Evolutionary conservation across 306 rosid species (phyloP).

Genomic region (Vigna unguiculata): DNA sequence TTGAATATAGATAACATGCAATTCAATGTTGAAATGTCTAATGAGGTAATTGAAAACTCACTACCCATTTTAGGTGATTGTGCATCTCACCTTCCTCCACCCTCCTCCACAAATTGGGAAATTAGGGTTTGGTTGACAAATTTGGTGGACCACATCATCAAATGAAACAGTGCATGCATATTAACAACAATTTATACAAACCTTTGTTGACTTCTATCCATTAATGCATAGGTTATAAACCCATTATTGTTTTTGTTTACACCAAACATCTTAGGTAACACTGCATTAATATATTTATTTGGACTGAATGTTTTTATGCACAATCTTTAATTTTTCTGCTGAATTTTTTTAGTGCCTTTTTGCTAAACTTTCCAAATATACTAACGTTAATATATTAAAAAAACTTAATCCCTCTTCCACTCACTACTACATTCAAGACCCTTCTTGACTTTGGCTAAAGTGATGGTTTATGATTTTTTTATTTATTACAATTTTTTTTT

Average conservation of each 20-base stretch:
- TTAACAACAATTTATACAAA: conserved; percentile 19
- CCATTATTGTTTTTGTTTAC: no score
- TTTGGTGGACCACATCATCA: background rate
- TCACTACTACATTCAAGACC: background rate
- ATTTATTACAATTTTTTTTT: background rate
- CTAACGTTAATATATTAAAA: no score
- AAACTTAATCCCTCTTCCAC: no score
- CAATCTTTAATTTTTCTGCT: no score
- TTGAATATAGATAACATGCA: no score
- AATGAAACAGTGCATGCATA: background rate
- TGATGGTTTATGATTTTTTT: background rate
- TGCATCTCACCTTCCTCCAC: background rate
- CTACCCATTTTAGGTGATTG: background rate
- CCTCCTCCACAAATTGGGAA: background rate
- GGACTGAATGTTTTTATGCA: no score
- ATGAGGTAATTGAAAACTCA: no score
- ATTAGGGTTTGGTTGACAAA: background rate
- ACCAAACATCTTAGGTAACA: no score
- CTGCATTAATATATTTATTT: no score
- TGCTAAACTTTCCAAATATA: no score
- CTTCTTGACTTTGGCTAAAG: background rate
- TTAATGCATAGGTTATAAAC: background rate
- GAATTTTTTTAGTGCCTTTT: no score
- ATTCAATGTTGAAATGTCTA: no score
- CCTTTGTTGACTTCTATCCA: conserved; percentile 9